Conservation (phyloP, 31 red algal species). For the Endocladia muricata region DNA sequence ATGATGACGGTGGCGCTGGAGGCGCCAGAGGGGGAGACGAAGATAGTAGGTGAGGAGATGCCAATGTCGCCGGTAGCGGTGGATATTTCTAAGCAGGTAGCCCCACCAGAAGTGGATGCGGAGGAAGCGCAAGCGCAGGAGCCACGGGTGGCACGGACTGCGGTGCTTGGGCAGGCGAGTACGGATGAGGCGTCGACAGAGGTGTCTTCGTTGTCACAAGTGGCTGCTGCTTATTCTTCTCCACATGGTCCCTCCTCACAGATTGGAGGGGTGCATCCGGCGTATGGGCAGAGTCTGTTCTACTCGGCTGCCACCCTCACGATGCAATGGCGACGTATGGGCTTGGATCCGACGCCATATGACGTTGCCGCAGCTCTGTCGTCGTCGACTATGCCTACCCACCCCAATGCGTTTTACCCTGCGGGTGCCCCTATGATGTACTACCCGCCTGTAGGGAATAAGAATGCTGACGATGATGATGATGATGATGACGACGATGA, state of each 20-base stretch:
- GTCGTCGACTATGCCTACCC: not conserved
- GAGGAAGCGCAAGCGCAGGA: not conserved
- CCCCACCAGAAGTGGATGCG: no score
- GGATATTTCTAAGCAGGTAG: no score
- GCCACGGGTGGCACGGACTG: not conserved
- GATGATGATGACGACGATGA: not conserved
- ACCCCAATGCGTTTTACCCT: not conserved
- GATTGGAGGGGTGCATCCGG: not conserved
- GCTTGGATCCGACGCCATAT: not conserved
- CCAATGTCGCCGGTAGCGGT: no score
- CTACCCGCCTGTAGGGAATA: not conserved
- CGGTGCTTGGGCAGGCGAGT: not conserved
- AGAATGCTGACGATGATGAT: not conserved
- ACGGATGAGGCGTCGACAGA: not conserved
- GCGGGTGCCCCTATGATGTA: not conserved
- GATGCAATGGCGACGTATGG: not conserved
- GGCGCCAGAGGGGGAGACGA: no score
- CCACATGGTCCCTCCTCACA: not conserved
- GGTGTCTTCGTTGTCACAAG: not conserved
- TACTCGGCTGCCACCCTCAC: not conserved
- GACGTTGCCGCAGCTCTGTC: not conserved
- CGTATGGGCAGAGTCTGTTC: not conserved
- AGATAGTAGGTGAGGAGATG: no score
- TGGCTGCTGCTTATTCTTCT: no score
- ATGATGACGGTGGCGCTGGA: no score